Percentiles rank a stretch among this genome's conserved stretches.
phyloP scores from a whole-genome alignment of 257 asterid genomes.

The Datura wrightii region DNA sequence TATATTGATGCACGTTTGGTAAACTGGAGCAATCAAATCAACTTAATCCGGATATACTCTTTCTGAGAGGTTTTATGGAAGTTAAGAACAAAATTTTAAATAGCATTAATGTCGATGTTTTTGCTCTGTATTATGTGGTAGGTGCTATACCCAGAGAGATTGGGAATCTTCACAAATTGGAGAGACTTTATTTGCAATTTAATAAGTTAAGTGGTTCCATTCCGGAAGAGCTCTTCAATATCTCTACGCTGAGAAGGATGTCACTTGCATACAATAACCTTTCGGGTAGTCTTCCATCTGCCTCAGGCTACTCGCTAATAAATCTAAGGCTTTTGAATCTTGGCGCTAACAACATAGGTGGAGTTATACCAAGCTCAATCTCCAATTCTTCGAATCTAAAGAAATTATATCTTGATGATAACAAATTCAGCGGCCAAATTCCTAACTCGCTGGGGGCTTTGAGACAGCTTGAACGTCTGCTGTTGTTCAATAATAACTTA shows the following conservation, averaged over 20 bases:
- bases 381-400: slow-evolving; percentile 42
- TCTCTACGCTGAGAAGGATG: slow-evolving; percentile 34
- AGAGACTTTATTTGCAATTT: neutral
- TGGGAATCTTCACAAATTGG: slow-evolving; percentile 38
- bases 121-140: slow-evolving; percentile 9
- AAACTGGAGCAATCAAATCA: neutral
- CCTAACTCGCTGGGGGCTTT: slow-evolving; percentile 45
- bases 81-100: neutral
- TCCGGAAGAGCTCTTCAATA: slow-evolving; percentile 45
- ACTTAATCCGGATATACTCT: neutral
- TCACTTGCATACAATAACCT: slow-evolving; percentile 37
- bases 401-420: slow-evolving; percentile 29
- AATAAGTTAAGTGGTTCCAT: slow-evolving; percentile 39
- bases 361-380: slow-evolving; percentile 41
- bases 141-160: slow-evolving; percentile 49
- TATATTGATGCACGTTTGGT: neutral
- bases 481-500: slow-evolving; percentile 34
- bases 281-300: slow-evolving; percentile 40
- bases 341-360: slow-evolving; percentile 34
- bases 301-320: slow-evolving; percentile 36
- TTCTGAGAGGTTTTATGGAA: neutral
- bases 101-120: neutral
- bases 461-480: slow-evolving; percentile 31
- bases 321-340: slow-evolving; percentile 38
- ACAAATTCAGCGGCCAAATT: slow-evolving; percentile 38